Evolutionary conservation across 2,329 filamentous ascomycete genomes (phyloP), one percentile per base, ranked within the genome.

Genomic region (Zalaria obscura): DNA sequence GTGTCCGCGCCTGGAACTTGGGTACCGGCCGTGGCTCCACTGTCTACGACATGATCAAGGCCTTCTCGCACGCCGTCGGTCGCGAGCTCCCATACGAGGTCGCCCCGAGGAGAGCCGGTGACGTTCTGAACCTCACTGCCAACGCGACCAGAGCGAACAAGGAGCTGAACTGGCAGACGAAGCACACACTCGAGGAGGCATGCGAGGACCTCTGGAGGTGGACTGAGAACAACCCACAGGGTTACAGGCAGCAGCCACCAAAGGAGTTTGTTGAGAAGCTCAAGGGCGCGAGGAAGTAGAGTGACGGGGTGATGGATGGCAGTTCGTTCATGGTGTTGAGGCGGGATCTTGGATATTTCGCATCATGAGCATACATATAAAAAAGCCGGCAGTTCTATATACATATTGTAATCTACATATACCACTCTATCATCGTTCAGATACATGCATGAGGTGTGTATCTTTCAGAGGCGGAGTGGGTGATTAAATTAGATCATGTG

Each of bases 1-100:
- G 91, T 43, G 83, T 95, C 51, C 83, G 85, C 60, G 88, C 87
- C 43, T 98, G 89, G 89, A 98, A 98, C 66, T 63, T 98, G 51
- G 93, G 93, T 44, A 94, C 88, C 1, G 91, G 91, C 47, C 85
- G 82, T 53, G 91, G 91, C 52, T 93, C 83, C 64, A 98, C 91
- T 25, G 91, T 98, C 43, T 91, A 88, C 58, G 88, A 98, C 61
- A 98, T 98, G 70, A 80, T 98, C 74, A 85, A 89, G 52, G 88
- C 91, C 41, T 98, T 98, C 69, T 83, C 79, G 65, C 66, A 75
- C 39, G 86, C 85, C 11, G 88, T 95, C 25, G 91, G 91, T 47
- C 81, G 78, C 39, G 78, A 91, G 43, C 73, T 98, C 26, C 75
- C 82, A 32, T 96, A 96, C 67, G 73, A 95, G 60, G 82, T 96